phyloP scores from a whole-genome alignment of 139 green algal species.

The Chlamydomonas applanata region DNA sequence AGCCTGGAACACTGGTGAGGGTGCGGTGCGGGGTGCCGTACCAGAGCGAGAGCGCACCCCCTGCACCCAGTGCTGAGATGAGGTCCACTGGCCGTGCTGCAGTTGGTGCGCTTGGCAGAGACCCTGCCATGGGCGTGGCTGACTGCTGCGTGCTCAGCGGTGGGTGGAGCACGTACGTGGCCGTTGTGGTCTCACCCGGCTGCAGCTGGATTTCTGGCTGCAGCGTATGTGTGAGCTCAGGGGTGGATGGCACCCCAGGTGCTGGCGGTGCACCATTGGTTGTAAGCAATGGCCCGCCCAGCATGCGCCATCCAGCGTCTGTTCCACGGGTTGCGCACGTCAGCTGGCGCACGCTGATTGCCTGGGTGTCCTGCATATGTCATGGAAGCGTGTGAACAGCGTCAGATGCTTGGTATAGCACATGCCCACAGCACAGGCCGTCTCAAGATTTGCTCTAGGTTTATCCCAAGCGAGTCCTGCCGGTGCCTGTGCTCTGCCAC shows the following conservation, averaged over 20 bases:
- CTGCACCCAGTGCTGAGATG: not conserved
- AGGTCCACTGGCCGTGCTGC: not conserved
- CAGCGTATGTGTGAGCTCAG: conserved; percentile 16
- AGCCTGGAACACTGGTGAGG: not conserved
- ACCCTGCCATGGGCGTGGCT: not conserved
- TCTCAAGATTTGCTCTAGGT: no score
- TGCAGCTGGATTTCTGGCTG: conserved; percentile 17
- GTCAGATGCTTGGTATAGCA: no score
- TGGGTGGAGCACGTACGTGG: conserved; percentile 12
- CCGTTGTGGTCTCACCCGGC: conserved; percentile 24
- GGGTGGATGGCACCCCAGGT: not conserved
- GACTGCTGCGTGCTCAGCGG: conserved; percentile 28
- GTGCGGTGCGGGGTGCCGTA: not conserved
- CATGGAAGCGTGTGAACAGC: no score
- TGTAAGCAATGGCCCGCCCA: not conserved
- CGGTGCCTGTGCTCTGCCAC: no score
- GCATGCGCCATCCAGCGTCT: conserved; percentile 5
- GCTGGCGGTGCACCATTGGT: not conserved
- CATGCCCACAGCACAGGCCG: no score
- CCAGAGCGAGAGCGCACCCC: not conserved
- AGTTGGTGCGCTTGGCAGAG: no score
- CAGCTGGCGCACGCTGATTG: conserved; percentile 21
- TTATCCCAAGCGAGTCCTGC: no score
- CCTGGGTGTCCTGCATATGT: not conserved
- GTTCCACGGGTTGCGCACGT: conserved; percentile 3